Percentiles rank a stretch among this genome's conserved stretches.
phyloP scores from a whole-genome alignment of 1,139 yeast species.

The Pichia sp. region DNA sequence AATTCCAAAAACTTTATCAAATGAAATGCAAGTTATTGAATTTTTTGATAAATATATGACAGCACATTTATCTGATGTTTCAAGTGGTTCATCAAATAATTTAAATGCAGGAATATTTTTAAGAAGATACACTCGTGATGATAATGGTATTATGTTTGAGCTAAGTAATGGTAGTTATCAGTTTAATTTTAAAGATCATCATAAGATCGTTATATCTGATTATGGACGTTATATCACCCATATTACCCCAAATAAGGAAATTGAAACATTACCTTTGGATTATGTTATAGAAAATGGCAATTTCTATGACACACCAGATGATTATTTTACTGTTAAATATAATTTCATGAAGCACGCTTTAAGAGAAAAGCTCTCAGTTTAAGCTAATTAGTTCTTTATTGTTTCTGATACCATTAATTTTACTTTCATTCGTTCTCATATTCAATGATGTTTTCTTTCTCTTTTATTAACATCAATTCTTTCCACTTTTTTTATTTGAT shows the following conservation, averaged over 20 bases:
- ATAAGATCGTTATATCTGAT: slow-evolving; percentile 74
- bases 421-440: neutral
- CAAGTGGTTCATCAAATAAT: slow-evolving; percentile 32
- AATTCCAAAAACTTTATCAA: slow-evolving; percentile 55
- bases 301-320: slow-evolving; percentile 57
- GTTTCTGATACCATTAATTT: neutral
- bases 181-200: slow-evolving; percentile 92
- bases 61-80: slow-evolving; percentile 69
- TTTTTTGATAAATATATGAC: slow-evolving; percentile 82
- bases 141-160: slow-evolving; percentile 84
- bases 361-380: slow-evolving; percentile 26
- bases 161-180: slow-evolving; percentile 89
- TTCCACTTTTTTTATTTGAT: neutral
- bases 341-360: slow-evolving; percentile 31
- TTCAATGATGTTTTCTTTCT: neutral
- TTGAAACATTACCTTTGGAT: slow-evolving; percentile 62
- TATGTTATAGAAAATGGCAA: slow-evolving; percentile 57
- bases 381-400: no score
- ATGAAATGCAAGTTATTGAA: slow-evolving; percentile 76
- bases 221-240: slow-evolving; percentile 74
- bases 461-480: no score
- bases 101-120: slow-evolving; percentile 44
- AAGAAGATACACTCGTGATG: slow-evolving; percentile 74
- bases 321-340: slow-evolving; percentile 42
- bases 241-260: slow-evolving; percentile 69